A percentile compares a stretch with the other conserved stretches of the same genome.
phyloP scores from a whole-genome alignment of 1,284 basidiomycete species.

The Coniferiporia sulphurascens region DNA sequence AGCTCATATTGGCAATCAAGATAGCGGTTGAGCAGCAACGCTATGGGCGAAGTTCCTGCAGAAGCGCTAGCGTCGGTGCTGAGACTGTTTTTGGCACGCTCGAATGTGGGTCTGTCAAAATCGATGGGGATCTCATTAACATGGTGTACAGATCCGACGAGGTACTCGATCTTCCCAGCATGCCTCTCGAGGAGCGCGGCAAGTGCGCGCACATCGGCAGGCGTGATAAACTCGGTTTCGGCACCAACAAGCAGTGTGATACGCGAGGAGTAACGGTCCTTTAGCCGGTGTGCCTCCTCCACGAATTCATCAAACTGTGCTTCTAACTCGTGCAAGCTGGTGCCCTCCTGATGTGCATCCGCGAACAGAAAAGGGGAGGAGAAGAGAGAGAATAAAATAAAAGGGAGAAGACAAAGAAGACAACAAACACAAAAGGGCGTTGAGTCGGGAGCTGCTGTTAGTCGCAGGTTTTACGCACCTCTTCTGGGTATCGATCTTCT shows the following conservation, averaged over 20 bases:
- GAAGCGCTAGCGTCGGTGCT: constrained; percentile 22
- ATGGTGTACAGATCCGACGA: constrained; percentile 95
- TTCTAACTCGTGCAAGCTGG: constrained; percentile 44
- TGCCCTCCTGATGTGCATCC: constrained; percentile 35
- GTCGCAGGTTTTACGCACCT: constrained; percentile 46
- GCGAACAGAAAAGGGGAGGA: background rate
- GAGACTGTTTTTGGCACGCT: constrained; percentile 50
- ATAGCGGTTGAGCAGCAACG: constrained; percentile 62
- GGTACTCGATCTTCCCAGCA: constrained; percentile 68
- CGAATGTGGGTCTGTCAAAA: constrained; percentile 76
- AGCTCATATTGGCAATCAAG: constrained; percentile 80
- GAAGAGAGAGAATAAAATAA: constrained; percentile 4
- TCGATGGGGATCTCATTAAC: constrained; percentile 88
- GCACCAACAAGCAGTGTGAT: constrained; percentile 85
- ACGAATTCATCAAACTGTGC: constrained; percentile 68
- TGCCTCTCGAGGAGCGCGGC: constrained; percentile 41
- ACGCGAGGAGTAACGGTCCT: constrained; percentile 47
- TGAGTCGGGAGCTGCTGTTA: no score
- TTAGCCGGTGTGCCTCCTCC: constrained; percentile 73
- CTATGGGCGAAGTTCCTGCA: constrained; percentile 28
- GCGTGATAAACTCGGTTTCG: constrained; percentile 89
- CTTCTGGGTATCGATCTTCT: constrained; percentile 91
- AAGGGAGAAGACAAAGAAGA: constrained; percentile 20
- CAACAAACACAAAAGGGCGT: background rate
- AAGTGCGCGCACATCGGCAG: constrained; percentile 59